phyloP scores from a whole-genome alignment of 257 asterid genomes.

The Ajuga chamaepitys region DNA sequence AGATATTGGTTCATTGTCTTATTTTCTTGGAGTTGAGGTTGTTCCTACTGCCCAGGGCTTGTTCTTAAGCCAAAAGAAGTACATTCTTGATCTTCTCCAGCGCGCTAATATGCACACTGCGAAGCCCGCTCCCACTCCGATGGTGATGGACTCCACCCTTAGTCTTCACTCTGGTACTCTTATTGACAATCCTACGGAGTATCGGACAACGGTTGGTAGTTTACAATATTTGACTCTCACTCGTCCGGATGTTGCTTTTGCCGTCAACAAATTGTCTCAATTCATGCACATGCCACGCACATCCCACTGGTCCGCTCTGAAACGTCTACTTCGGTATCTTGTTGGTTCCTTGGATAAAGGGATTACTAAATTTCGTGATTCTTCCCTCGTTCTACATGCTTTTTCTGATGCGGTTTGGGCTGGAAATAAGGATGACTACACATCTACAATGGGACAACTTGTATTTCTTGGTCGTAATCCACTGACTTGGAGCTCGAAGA shows the following conservation, averaged over 20 bases:
- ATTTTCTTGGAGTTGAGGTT: background rate
- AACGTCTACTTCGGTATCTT: background rate
- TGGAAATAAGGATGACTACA: too few relatives aligned
- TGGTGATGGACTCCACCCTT: background rate
- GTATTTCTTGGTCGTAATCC: too few relatives aligned
- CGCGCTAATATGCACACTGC: background rate
- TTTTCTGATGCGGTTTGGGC: background rate
- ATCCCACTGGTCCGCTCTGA: background rate
- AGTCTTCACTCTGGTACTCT: background rate
- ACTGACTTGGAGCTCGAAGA: too few relatives aligned
- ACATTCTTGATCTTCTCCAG: background rate
- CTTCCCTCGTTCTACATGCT: background rate
- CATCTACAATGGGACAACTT: too few relatives aligned
- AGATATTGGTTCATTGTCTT: background rate
- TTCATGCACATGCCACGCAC: background rate
- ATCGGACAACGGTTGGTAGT: background rate
- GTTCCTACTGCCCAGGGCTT: background rate
- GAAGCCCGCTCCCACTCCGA: background rate
- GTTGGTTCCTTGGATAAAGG: too few relatives aligned
- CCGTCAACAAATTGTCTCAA: background rate
- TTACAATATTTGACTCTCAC: too few relatives aligned
- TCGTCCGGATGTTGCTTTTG: too few relatives aligned
- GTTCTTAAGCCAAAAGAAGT: background rate
- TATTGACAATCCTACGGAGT: background rate
- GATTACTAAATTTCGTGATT: background rate